These are phyloP conservation scores for Boletellus deceptivus DNA, from an alignment of 1,284 basidiomycete genomes.

Conservation along the genomic window DNA sequence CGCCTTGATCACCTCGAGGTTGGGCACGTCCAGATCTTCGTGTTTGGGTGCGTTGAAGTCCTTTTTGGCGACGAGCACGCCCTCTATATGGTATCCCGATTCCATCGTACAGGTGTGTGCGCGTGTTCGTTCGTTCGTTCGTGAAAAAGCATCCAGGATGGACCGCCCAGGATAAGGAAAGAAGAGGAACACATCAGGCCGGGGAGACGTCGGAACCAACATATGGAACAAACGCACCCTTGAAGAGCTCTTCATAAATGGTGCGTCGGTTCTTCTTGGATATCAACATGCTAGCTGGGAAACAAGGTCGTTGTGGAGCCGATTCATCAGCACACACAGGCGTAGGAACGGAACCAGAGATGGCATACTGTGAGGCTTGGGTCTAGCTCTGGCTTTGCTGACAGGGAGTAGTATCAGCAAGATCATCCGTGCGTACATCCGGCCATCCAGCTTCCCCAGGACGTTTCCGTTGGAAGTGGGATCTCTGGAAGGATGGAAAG, in stretches of 20 bases:
- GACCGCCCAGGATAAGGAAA: not conserved
- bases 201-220: not conserved
- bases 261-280: conserved; percentile 78
- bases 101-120: no score
- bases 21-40: conserved; percentile 94
- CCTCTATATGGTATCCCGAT: conserved; percentile 56
- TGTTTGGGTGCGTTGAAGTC: conserved; percentile 98
- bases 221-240: conserved; percentile 46
- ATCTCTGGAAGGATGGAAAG: not conserved
- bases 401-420: not conserved
- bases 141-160: not conserved
- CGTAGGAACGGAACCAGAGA: conserved; percentile 1
- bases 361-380: no score
- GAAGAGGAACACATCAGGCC: not conserved
- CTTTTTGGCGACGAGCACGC: conserved; percentile 98
- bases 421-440: conserved; percentile 16
- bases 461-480: not conserved
- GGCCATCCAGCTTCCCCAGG: conserved; percentile 22
- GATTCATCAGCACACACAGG: conserved; percentile 3
- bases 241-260: conserved; percentile 99
- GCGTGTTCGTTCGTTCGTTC: not conserved
- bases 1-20: conserved; percentile 99
- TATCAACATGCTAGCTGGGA: conserved; percentile 78
- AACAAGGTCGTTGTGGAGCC: conserved; percentile 14
- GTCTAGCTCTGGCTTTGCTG: no score